Base-by-base conservation (phyloP, 2,329 filamentous ascomycete genomes). In the Pleomassaria siparia region DNA sequence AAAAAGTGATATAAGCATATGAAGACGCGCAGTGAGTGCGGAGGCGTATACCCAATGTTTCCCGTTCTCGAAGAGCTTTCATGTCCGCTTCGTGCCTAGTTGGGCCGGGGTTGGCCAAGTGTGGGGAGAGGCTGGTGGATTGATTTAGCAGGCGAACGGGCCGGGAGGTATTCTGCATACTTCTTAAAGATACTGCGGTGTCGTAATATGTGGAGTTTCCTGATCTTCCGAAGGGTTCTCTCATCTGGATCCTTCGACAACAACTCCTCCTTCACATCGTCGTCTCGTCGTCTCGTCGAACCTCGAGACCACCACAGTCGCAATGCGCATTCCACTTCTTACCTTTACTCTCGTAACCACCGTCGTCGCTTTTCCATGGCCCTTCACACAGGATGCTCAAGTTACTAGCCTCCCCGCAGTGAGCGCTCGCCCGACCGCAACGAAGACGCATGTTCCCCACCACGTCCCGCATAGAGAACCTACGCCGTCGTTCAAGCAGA, bases 391-490 rank as follows among this genome's bases (percentile, higher is more conserved):
- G 4, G 21, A 53, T 4, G 21, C 49, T 12, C 41, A 46, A 25
- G 36, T 45, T 22, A 46, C 44, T 11, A 29, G 46, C 22, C 13
- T 21, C n/a, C 47, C n/a, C 39, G 43, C 28, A 20, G 56, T 32
- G 18, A 43, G 45, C 30, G 32, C 44, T 3, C 8, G 3, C 21
- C 29, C 36, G 9, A 42, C 29, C 32, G 39, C 21, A 13, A 40
- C 35, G 2, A 25, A 21, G 4, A 39, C 47, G 20, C 22, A 16
- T 4, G n/a, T n/a, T 3, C 24, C 37, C 20, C 29, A 28, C 20
- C 49, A 50, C 13, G 54, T 62, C 39, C 57, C 52, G 9, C 62
- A 65, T 36, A 58, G 59, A 15, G 63, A 63, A 45, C 61, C 53
- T 2, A 64, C 60, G 6, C 64, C 64, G 2, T 57, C 50, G 1